Conservation (phyloP, 148 eudicot species). For the Hydrangea macrophylla region DNA sequence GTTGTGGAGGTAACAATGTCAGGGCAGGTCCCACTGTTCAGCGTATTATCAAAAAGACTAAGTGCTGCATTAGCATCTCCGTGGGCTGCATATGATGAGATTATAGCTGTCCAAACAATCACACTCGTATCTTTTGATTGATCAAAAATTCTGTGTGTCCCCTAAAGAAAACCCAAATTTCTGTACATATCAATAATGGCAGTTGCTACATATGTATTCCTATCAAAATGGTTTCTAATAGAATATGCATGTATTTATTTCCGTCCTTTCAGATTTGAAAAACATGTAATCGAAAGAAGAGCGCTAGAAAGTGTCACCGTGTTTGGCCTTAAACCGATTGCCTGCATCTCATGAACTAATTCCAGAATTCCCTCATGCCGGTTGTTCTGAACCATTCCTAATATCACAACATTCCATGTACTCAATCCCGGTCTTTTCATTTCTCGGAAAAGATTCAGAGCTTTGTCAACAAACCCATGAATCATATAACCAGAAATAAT, state of each 20-base stretch:
- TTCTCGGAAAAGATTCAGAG: conserved; percentile 40
- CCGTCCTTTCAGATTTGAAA: conserved; percentile 44
- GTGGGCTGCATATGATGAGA: conserved; percentile 54
- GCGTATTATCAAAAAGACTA: conserved; percentile 42
- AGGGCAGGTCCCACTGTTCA: conserved; percentile 39
- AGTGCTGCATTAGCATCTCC: conserved; percentile 48
- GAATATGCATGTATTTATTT: conserved; percentile 64
- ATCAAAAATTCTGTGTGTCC: conserved; percentile 47
- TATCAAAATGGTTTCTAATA: conserved; percentile 34
- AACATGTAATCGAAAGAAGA: conserved; percentile 46
- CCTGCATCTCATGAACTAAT: conserved; percentile 47
- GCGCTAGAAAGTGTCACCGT: conserved; percentile 58
- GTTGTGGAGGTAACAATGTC: conserved; percentile 61
- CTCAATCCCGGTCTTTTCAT: conserved; percentile 50
- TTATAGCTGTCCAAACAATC: conserved; percentile 68
- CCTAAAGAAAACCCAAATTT: conserved; percentile 50
- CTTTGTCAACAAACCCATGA: conserved; percentile 62
- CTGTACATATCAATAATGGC: conserved; percentile 56
- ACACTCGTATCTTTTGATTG: conserved; percentile 45
- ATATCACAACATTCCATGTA: conserved; percentile 63
- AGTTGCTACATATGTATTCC: conserved; percentile 48
- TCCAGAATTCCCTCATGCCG: conserved; percentile 31
- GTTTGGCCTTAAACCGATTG: conserved; percentile 40
- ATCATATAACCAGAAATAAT: conserved; percentile 59
- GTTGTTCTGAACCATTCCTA: conserved; percentile 55